Percentiles rank a stretch among this genome's conserved stretches.
phyloP scores from a whole-genome alignment of 257 asterid species.

The Handroanthus guayacan region DNA sequence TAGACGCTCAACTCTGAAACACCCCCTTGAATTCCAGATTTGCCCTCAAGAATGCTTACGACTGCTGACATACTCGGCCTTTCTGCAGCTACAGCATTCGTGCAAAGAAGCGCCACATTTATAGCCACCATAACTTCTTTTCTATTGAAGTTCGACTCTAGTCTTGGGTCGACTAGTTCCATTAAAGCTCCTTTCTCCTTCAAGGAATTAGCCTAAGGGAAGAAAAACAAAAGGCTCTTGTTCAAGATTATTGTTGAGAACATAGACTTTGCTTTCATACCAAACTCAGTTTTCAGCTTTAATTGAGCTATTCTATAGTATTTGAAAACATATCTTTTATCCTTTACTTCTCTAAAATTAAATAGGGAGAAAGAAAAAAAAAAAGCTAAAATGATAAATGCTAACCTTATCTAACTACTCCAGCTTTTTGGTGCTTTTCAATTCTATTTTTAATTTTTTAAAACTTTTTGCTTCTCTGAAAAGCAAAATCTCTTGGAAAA shows the following conservation, averaged over 20 bases:
- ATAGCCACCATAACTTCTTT: conserved; percentile 50
- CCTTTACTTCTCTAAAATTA: too few relatives aligned
- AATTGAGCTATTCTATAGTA: too few relatives aligned
- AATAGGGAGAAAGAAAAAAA: too few relatives aligned
- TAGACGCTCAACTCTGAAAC: conserved; percentile 28
- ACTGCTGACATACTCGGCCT: conserved; percentile 76
- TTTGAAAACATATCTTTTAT: too few relatives aligned
- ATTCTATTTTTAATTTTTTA: too few relatives aligned
- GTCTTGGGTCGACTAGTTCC: conserved; percentile 62
- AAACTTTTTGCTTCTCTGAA: too few relatives aligned
- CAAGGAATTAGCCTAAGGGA: conserved; percentile 56
- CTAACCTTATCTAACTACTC: too few relatives aligned
- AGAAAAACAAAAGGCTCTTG: neutral
- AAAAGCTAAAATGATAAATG: too few relatives aligned
- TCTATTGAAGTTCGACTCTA: conserved; percentile 49
- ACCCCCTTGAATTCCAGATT: conserved; percentile 26
- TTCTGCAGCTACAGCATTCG: conserved; percentile 46
- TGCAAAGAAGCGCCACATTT: conserved; percentile 60
- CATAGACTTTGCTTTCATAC: too few relatives aligned
- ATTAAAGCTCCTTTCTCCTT: conserved; percentile 48
- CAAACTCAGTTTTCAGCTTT: too few relatives aligned
- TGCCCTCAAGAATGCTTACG: conserved; percentile 73
- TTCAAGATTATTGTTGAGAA: neutral
- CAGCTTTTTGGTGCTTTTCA: too few relatives aligned
- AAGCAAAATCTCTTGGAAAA: too few relatives aligned